Base-by-base conservation (phyloP, 2,329 filamentous ascomycete species). In the Fusarium setosum region DNA sequence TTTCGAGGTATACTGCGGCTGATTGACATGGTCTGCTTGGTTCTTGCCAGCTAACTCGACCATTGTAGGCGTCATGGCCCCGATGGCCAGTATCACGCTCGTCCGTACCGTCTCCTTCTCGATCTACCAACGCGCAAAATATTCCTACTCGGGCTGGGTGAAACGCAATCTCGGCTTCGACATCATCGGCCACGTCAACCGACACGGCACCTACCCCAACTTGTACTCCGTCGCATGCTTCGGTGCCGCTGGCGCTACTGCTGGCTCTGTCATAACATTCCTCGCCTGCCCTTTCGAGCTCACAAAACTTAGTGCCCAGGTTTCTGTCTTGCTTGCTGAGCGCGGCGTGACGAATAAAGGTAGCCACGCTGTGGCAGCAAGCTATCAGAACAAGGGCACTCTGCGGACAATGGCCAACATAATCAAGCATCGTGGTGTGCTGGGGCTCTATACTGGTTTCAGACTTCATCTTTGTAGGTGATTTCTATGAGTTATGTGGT, bases 201-300 rank as follows among this genome's bases (percentile, higher is more conserved):
- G 85, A 48, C 84, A 82, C 45, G 91, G 90, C 60, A 89, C 87
- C 38, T 90, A 89, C 68, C 93, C 93, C 32, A 94, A 87, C 42
- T 68, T 92, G 10, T 89, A 90, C 72, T 93, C 92, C 1, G 81
- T 94, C 53, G 83, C 87, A 56, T 94, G 92, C 73, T 95, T 94
- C 78, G 91, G 90, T 21, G 86, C 89, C 11, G 91, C 92, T 40
- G 92, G 93, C 49, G 92, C 92, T 37, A 92, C 90, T 12, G 91
- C 93, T 49, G 93, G 93, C 56, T 93, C 91, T 20, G 86, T 88
- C 61, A 94, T 96, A 55, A 94, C 93, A 9, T 83, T 91, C 49
- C 87, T 96, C 70, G 92, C 93, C 68, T 96, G 93, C 73, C 93
- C 93, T 2, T 96, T 96, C 74, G 93, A 96, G 77, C 84, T 96